A percentile compares a stretch with the other conserved stretches of the same genome.
Conservation (phyloP, 805 yeast species). For the Lipomyces yamadae region DNA sequence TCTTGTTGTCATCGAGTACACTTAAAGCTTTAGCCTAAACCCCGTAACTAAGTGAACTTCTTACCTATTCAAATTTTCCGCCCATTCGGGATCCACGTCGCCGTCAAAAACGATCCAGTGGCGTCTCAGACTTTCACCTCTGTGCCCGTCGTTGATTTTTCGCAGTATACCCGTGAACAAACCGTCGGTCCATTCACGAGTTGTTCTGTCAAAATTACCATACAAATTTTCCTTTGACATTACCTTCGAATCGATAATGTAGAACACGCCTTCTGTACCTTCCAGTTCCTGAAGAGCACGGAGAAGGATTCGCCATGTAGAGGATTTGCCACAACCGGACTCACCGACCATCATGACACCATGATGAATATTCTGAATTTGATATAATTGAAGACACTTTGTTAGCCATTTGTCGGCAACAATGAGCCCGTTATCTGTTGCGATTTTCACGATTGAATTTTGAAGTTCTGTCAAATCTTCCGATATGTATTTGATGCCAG, state of each 20-base stretch:
- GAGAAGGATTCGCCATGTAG: constrained; percentile 57
- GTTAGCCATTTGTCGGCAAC: constrained; percentile 53
- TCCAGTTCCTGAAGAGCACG: constrained; percentile 50
- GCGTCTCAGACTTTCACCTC: constrained; percentile 60
- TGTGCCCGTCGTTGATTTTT: constrained; percentile 55
- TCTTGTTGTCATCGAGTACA: constrained; percentile 84
- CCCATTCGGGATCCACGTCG: constrained; percentile 93
- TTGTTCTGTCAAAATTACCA: constrained; percentile 73
- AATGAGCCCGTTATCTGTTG: constrained; percentile 46
- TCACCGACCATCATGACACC: constrained; percentile 83
- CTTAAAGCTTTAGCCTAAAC: constrained; percentile 46
- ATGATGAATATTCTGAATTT: constrained; percentile 65
- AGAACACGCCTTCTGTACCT: constrained; percentile 48
- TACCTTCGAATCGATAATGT: constrained; percentile 75
- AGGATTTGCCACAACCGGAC: constrained; percentile 76
- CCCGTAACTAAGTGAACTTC: neutral
- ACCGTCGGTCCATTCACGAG: constrained; percentile 94
- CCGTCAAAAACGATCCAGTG: constrained; percentile 90
- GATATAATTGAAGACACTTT: constrained; percentile 65
- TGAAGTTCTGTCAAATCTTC: constrained; percentile 44
- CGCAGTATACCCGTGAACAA: constrained; percentile 71
- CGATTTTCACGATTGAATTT: constrained; percentile 37
- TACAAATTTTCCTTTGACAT: constrained; percentile 66
- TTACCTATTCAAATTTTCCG: constrained; percentile 71
- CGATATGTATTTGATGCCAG: constrained; percentile 34